phyloP scores from a whole-genome alignment of 208 protist species.

The Leishmania tarentolae region DNA sequence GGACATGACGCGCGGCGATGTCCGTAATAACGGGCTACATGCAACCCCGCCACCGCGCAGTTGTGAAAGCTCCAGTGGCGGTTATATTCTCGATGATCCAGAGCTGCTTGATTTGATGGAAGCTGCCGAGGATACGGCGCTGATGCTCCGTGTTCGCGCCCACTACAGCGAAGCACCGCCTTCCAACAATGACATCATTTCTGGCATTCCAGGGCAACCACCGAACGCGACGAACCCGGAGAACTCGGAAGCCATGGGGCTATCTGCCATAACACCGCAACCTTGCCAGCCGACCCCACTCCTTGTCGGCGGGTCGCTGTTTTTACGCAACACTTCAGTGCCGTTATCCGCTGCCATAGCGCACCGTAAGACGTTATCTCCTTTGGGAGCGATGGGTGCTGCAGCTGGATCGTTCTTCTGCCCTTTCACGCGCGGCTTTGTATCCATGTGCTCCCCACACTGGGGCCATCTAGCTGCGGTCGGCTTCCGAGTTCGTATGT shows the following conservation, averaged over 20 bases:
- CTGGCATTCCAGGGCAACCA: neutral
- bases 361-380: neutral
- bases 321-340: constrained; percentile 9
- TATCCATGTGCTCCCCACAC: constrained; percentile 50
- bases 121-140: constrained; percentile 11
- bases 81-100: constrained; percentile 9
- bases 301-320: constrained; percentile 58
- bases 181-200: neutral
- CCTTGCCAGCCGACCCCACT: constrained; percentile 14
- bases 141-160: neutral
- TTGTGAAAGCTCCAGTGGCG: neutral
- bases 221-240: neutral
- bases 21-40: neutral
- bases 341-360: constrained; percentile 1
- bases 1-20: neutral
- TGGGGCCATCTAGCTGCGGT: constrained; percentile 44
- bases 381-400: neutral
- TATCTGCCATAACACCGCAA: neutral
- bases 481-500: constrained; percentile 45
- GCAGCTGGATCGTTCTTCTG: constrained; percentile 48
- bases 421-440: constrained; percentile 60
- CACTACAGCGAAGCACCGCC: neutral
- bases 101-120: constrained; percentile 43
- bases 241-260: neutral
- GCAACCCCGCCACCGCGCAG: neutral